Conservation (phyloP, 164 flowering plant species). For the Tetrastigma voinierianum region DNA sequence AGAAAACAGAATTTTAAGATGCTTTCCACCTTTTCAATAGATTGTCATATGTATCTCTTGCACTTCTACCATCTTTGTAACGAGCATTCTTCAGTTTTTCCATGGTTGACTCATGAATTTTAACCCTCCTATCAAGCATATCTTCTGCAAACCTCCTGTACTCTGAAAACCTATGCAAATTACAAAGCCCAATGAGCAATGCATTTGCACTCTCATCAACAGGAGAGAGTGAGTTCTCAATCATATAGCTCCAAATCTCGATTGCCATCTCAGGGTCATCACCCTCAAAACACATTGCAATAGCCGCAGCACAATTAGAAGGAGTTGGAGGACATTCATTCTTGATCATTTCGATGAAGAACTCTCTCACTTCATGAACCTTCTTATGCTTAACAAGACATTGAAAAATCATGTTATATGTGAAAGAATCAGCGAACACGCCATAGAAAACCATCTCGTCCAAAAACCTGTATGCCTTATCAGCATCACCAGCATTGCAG, state of each 20-base stretch:
- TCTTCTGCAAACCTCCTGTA: conserved; percentile 46
- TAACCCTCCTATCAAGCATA: conserved; percentile 54
- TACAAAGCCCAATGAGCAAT: conserved; percentile 57
- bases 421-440: conserved; percentile 65
- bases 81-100: conserved; percentile 47
- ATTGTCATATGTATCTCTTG: conserved; percentile 44
- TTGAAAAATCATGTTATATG: conserved; percentile 67
- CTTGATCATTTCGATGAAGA: conserved; percentile 69
- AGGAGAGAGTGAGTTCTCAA: conserved; percentile 42
- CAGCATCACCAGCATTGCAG: conserved; percentile 46
- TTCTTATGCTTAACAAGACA: conserved; percentile 65
- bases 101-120: conserved; percentile 64
- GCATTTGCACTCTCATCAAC: conserved; percentile 57
- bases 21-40: conserved; percentile 58
- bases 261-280: conserved; percentile 71
- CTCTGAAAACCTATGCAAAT: conserved; percentile 48
- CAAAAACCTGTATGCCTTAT: conserved; percentile 47
- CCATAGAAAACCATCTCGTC: conserved; percentile 73
- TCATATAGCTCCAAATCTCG: conserved; percentile 67
- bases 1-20: conserved; percentile 1
- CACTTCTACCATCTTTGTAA: conserved; percentile 45
- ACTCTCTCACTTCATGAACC: conserved; percentile 43
- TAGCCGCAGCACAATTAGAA: conserved; percentile 55
- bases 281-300: conserved; percentile 49
- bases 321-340: conserved; percentile 66